These are phyloP conservation scores for Candolleomyces aberdarensis DNA, from an alignment of 768 basidiomycete genomes.

Conservation along the genomic window DNA sequence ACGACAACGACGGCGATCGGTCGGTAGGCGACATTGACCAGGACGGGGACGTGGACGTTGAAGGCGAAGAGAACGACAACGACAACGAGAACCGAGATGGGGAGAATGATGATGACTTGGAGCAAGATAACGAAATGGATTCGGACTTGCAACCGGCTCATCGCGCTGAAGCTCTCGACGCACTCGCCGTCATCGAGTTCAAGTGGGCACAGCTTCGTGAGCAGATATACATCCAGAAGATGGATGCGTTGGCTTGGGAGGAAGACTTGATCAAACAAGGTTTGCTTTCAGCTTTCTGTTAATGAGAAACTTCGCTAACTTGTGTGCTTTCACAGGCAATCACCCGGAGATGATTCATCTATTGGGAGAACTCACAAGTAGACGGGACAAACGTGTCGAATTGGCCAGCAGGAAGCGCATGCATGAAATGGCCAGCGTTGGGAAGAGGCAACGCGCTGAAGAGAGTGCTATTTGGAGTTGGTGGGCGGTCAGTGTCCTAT, in stretches of 20 bases:
- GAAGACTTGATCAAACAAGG: constrained; percentile 77
- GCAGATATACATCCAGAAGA: constrained; percentile 88
- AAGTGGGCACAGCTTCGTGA: constrained; percentile 88
- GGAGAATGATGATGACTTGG: constrained; percentile 28
- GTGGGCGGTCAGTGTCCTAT: constrained; percentile 71
- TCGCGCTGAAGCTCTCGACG: constrained; percentile 84
- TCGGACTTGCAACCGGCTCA: constrained; percentile 76
- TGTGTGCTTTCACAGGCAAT: constrained; percentile 45
- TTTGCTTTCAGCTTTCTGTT: constrained; percentile 31
- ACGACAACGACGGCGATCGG: constrained; percentile 1
- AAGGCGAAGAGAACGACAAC: constrained; percentile 28
- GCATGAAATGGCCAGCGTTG: constrained; percentile 62
- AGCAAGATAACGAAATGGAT: constrained; percentile 27
- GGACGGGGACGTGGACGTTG: constrained; percentile 21
- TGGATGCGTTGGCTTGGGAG: constrained; percentile 89
- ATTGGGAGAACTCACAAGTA: constrained; percentile 70
- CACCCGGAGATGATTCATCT: constrained; percentile 88
- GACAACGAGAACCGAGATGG: constrained; percentile 35
- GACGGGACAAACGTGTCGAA: constrained; percentile 79
- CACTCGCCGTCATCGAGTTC: constrained; percentile 86
- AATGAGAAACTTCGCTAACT: constrained; percentile 2
- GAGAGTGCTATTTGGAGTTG: constrained; percentile 82
- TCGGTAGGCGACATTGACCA: constrained; percentile 21
- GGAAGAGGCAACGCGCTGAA: constrained; percentile 61
- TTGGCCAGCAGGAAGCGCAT: constrained; percentile 73